phyloP scores from a whole-genome alignment of 768 basidiomycete genomes.

The Boletus fagicola region DNA sequence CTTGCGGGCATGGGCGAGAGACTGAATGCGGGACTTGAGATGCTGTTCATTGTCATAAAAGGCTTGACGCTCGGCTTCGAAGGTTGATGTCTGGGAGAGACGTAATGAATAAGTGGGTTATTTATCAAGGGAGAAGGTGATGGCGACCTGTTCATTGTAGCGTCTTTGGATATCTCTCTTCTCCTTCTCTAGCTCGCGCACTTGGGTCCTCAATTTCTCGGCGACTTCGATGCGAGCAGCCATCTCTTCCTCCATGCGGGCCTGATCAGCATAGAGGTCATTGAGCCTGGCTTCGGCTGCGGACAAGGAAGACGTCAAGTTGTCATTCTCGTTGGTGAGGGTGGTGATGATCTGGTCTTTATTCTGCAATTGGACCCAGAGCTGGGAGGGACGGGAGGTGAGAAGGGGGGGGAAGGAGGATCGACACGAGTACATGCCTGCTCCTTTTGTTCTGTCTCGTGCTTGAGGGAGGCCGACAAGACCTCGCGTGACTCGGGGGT shows the following conservation, averaged over 20 bases:
- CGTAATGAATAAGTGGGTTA: slow-evolving; percentile 10
- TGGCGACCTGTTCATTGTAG: slow-evolving; percentile 80
- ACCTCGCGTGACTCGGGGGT: slow-evolving; percentile 54
- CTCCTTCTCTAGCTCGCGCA: slow-evolving; percentile 86
- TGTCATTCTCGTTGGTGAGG: slow-evolving; percentile 64
- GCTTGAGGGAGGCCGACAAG: slow-evolving; percentile 61
- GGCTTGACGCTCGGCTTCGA: slow-evolving; percentile 89
- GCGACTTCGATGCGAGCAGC: slow-evolving; percentile 78
- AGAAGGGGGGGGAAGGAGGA: slow-evolving; percentile 11
- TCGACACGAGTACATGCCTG: slow-evolving; percentile 45
- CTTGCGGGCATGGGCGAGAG: slow-evolving; percentile 66
- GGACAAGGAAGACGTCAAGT: slow-evolving; percentile 60
- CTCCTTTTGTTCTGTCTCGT: slow-evolving; percentile 81
- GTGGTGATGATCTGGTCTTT: slow-evolving; percentile 67
- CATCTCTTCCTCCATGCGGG: slow-evolving; percentile 78
- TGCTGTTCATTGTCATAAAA: slow-evolving; percentile 94
- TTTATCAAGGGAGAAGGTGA: slow-evolving; percentile 15
- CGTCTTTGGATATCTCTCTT: slow-evolving; percentile 78
- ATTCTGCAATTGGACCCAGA: slow-evolving; percentile 73
- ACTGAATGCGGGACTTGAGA: slow-evolving; percentile 86
- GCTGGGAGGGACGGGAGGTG: slow-evolving; percentile 40
- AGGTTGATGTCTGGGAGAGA: slow-evolving; percentile 65
- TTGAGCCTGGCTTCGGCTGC: slow-evolving; percentile 69
- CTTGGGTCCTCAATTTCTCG: slow-evolving; percentile 77
- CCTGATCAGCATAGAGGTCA: slow-evolving; percentile 80